phyloP scores from a whole-genome alignment of 176 grass and related monocot species.

The Pontederia paniculata region DNA sequence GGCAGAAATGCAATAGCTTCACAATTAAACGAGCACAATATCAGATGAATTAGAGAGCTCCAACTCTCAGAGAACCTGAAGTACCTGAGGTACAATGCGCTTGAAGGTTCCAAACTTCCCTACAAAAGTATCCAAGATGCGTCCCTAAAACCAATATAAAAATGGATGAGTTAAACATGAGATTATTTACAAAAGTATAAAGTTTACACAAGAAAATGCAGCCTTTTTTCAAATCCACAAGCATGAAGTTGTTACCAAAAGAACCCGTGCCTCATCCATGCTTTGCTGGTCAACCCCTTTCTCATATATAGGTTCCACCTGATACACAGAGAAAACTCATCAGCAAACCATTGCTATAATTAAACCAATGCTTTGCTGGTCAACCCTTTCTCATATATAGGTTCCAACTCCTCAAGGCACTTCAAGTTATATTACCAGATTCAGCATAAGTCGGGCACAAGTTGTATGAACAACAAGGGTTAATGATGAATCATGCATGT shows the following conservation, averaged over 20 bases:
- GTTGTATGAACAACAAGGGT: conserved; percentile 94
- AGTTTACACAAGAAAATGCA: background rate
- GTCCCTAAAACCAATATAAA: conserved; percentile 33
- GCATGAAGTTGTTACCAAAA: conserved; percentile 68
- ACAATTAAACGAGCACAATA: too few species aligned
- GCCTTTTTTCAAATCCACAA: background rate
- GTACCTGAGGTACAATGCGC: conserved; percentile 88
- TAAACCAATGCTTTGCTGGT: too few species aligned
- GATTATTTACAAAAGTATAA: background rate
- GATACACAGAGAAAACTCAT: background rate
- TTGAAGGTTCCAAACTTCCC: conserved; percentile 92
- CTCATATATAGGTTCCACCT: conserved; percentile 99
- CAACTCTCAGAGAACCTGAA: too few species aligned
- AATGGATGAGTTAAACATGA: conserved; percentile 9
- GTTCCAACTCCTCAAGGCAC: too few species aligned
- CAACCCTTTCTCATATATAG: too few species aligned
- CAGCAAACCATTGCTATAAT: background rate
- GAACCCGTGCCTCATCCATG: conserved; percentile 91
- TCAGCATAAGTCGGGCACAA: conserved; percentile 93
- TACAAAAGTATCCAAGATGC: conserved; percentile 98
- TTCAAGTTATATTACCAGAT: conserved; percentile 56
- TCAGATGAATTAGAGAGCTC: too few species aligned
- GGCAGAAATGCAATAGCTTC: too few species aligned
- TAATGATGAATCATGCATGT: conserved; percentile 98
- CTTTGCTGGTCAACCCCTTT: conserved; percentile 89